A percentile compares a stretch with the other conserved stretches of the same genome.
Conservation (phyloP, 371 early-diverging fungal genomes). For the Rhizopus sp. region DNA sequence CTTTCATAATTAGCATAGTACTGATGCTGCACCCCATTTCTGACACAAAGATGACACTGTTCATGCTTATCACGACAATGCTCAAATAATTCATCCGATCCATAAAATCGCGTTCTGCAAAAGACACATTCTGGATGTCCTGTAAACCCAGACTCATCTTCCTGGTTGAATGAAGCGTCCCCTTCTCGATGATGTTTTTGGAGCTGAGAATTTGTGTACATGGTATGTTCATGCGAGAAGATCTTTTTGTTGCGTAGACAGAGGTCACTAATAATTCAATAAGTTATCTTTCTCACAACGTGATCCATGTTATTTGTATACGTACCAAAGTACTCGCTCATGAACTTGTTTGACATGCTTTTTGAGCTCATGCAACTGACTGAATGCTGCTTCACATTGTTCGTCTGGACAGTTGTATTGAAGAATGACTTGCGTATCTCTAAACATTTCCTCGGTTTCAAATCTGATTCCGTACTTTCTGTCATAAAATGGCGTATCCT, state of each 20-base stretch:
- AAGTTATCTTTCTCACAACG: background rate
- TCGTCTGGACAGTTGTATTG: slow-evolving; percentile 88
- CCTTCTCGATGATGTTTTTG: slow-evolving; percentile 73
- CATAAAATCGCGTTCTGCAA: slow-evolving; percentile 82
- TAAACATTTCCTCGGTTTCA: slow-evolving; percentile 71
- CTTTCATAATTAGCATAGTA: slow-evolving; percentile 83
- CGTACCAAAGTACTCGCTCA: slow-evolving; percentile 33
- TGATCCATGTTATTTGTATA: background rate
- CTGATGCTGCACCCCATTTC: slow-evolving; percentile 72
- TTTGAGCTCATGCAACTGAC: slow-evolving; percentile 78
- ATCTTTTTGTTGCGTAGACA: slow-evolving; percentile 88
- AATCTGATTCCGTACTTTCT: slow-evolving; percentile 71
- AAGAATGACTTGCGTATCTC: slow-evolving; percentile 71
- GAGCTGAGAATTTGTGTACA: slow-evolving; percentile 72
- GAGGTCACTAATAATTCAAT: slow-evolving; percentile 64
- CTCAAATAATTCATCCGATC: slow-evolving; percentile 87
- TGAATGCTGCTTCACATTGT: slow-evolving; percentile 53
- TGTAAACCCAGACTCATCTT: slow-evolving; percentile 79
- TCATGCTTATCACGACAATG: slow-evolving; percentile 95
- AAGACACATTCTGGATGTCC: slow-evolving; percentile 95
- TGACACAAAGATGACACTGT: slow-evolving; percentile 88
- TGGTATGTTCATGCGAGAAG: slow-evolving; percentile 88
- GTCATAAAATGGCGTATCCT: slow-evolving; percentile 62
- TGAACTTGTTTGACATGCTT: slow-evolving; percentile 79
- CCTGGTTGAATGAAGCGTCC: slow-evolving; percentile 51